Evolutionary conservation across 331 rosid species (phyloP).

Genomic region (Stylosanthes scabra): DNA sequence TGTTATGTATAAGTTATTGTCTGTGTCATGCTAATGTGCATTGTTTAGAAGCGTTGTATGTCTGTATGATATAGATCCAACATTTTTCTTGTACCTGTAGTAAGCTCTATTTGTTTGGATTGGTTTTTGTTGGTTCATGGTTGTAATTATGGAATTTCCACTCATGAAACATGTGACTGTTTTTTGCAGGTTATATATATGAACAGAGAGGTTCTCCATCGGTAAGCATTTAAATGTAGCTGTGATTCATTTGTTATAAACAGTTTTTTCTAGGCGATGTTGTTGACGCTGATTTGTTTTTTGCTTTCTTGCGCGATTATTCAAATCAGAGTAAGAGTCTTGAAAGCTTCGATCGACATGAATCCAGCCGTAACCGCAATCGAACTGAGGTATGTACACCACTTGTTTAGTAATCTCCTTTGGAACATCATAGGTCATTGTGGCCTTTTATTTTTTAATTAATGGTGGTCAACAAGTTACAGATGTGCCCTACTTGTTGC

Average conservation of each 20-base stretch:
- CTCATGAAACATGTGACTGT: not conserved
- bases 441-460: not conserved
- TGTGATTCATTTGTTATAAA: conserved; percentile 6
- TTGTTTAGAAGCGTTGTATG: not conserved
- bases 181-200: conserved; percentile 72
- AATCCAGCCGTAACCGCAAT: conserved; percentile 28
- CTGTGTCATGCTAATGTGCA: not conserved
- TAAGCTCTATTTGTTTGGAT: not conserved
- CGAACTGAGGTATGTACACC: conserved; percentile 50
- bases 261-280: conserved; percentile 29
- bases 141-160: conserved; percentile 14
- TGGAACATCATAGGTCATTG: conserved; percentile 12
- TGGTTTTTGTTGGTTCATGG: not conserved
- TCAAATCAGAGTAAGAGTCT: conserved; percentile 42
- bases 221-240: conserved; percentile 52
- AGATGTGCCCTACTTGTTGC: not conserved
- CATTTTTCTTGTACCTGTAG: not conserved
- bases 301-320: not conserved
- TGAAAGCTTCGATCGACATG: conserved; percentile 43
- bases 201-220: conserved; percentile 69
- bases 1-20: not conserved
- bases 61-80: not conserved
- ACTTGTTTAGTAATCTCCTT: conserved; percentile 31
- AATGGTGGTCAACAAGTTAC: not conserved
- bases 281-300: conserved; percentile 22